Percentiles rank a stretch among this genome's conserved stretches.
Evolutionary conservation across 2,329 filamentous ascomycete genomes (phyloP).

Genomic region (Atkinsonella hypoxylon): DNA sequence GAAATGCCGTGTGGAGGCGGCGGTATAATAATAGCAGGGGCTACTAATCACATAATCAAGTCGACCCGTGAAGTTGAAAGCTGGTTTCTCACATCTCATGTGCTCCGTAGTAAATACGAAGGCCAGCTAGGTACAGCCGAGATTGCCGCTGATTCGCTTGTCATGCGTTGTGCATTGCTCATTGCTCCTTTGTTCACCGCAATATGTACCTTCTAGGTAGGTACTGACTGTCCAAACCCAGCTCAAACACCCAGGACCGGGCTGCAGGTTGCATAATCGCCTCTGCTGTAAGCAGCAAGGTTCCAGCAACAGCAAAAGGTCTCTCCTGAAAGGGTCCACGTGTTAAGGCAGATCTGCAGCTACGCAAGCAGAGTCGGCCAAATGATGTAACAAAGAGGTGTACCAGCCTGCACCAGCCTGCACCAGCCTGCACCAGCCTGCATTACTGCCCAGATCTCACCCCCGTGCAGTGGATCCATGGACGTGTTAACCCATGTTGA

Average conservation of each 20-base stretch:
- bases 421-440: conserved; percentile 2
- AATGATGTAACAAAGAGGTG: background rate
- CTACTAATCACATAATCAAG: background rate
- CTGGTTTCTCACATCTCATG: background rate
- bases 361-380: background rate
- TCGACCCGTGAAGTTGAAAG: background rate
- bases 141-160: background rate
- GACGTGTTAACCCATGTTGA: conserved; percentile 11
- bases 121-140: background rate
- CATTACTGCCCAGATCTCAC: conserved; percentile 8
- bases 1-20: no score
- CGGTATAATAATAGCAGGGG: no score
- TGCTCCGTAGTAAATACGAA: background rate
- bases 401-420: background rate
- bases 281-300: background rate
- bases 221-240: background rate
- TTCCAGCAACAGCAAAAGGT: conserved; percentile 1
- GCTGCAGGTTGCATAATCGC: background rate
- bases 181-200: background rate
- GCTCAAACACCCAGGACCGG: background rate
- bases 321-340: conserved; percentile 10
- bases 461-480: conserved; percentile 13
- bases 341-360: conserved; percentile 6
- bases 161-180: background rate
- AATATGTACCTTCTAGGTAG: background rate